Percentiles rank a stretch among this genome's conserved stretches.
These are phyloP conservation scores for Usnea hakonensis DNA, from an alignment of 495 filamentous ascomycete species.

Conservation along the genomic window DNA sequence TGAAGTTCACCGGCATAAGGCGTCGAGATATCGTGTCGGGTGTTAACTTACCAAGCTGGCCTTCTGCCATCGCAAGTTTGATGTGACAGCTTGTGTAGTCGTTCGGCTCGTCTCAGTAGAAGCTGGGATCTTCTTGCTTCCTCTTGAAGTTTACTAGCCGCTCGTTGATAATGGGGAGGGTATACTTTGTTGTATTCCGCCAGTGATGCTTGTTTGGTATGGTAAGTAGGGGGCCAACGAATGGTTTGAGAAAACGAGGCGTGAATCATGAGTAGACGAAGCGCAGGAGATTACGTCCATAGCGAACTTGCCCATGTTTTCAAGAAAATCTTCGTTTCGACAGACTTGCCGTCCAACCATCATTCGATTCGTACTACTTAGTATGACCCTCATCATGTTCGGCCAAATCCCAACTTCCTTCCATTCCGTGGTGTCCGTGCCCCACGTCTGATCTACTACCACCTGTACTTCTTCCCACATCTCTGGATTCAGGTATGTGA, in stretches of 20 bases:
- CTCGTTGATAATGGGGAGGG: conserved; percentile 22
- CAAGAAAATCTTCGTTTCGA: conserved; percentile 27
- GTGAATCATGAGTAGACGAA: conserved; percentile 8
- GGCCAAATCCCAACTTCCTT: conserved; percentile 28
- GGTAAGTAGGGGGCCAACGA: conserved; percentile 25
- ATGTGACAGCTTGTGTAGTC: conserved; percentile 28
- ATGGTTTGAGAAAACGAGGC: conserved; percentile 27
- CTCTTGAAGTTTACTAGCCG: conserved; percentile 23
- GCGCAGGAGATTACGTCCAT: conserved; percentile 2
- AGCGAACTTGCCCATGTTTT: conserved; percentile 15
- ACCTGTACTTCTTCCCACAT: conserved; percentile 28
- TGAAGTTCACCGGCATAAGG: conserved; percentile 39
- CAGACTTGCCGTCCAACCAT: conserved; percentile 36
- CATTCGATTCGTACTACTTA: conserved; percentile 31
- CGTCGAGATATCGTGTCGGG: conserved; percentile 30
- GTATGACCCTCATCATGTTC: conserved; percentile 29
- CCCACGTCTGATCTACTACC: conserved; percentile 26
- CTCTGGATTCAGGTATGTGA: conserved; percentile 21
- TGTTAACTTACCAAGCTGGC: conserved; percentile 16
- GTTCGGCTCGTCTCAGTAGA: conserved; percentile 26
- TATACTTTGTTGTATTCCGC: conserved; percentile 23
- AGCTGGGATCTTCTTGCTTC: conserved; percentile 17
- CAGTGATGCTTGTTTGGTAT: conserved; percentile 11
- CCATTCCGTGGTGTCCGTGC: conserved; percentile 26
- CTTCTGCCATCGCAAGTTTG: conserved; percentile 20